Base-by-base conservation (phyloP, 108 stramenopile species). In the Stephanodiscus minutulus region DNA sequence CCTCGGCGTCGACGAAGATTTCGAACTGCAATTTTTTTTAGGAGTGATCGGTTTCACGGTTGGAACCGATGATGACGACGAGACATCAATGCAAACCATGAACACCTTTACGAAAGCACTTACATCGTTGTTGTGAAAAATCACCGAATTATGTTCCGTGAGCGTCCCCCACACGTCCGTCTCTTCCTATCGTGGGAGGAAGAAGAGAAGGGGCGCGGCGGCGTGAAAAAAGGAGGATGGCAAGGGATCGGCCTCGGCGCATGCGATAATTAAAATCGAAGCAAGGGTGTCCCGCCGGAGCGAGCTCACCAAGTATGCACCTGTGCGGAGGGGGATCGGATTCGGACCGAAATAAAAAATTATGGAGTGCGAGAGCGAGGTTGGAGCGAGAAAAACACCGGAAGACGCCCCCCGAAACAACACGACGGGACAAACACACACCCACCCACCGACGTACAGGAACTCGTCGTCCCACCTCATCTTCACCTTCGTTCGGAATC, bases 1-100 rank as follows among this genome's bases (percentile, higher is more conserved):
- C 89, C 25, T 74, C 62, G 21, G 88, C 81, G 66, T 96, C 93
- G 36, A 96, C 66, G 72, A 96, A 96, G 25, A 96, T 88, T 80
- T 96, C 96, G 81, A 94, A 94, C 74, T 75, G 8, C 12, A 66
- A 22, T 18, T 20, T 24, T 58, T 49, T 27, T 39, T 10, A 33
- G 24, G 24, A 47, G 43, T 18, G 35, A 35, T 35, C 3, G 3
- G 35, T 35, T 35, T 3, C 6, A 35, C 35, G 35, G 6, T 35
- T n/a, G n/a, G n/a, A n/a, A n/a, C 1, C 7, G 39, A 39, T 39
- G 3, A 39, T 39, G 39, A 39, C 27, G 4, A 22, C 8, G 57
- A 59, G 12, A 57, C 18, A 41, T 7, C n/a, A 57, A 68, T 25
- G 25, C 47, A 22, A 29, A 54, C 49, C 1, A 36, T 37, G 36